Conservation (phyloP, 768 basidiomycete genomes). For the Suillus spraguei region DNA sequence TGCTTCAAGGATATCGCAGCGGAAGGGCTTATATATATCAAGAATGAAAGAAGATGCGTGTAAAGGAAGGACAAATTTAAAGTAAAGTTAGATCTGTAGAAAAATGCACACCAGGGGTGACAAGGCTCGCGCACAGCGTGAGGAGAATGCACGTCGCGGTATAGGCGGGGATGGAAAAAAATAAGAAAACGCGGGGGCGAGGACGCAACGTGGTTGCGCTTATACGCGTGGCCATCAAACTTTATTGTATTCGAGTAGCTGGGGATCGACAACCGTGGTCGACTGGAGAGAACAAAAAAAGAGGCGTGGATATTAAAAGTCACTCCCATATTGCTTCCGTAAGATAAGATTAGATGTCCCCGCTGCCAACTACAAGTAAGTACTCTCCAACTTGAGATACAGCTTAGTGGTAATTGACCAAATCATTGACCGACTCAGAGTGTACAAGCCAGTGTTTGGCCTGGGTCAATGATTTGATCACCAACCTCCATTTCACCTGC, state of each 20-base stretch:
- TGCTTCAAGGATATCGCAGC: background rate
- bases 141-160: slow-evolving; percentile 6
- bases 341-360: slow-evolving; percentile 16
- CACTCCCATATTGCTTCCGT: background rate
- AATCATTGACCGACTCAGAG: background rate
- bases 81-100: slow-evolving; percentile 9
- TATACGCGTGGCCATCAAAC: slow-evolving; percentile 5
- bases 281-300: slow-evolving; percentile 6
- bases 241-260: slow-evolving; percentile 6
- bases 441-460: background rate
- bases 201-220: slow-evolving; percentile 18
- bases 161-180: slow-evolving; percentile 20
- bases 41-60: background rate
- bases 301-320: background rate
- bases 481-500: background rate
- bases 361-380: background rate
- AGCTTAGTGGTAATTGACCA: too few species aligned
- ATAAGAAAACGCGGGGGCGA: slow-evolving; percentile 17
- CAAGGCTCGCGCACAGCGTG: slow-evolving; percentile 12
- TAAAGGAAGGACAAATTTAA: slow-evolving; percentile 4
- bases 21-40: background rate
- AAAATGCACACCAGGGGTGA: slow-evolving; percentile 11
- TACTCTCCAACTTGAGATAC: background rate
- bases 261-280: background rate
- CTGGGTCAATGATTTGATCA: background rate